These are phyloP conservation scores for Ustilago trichophora DNA, from an alignment of 1,284 basidiomycete genomes.

Conservation along the genomic window DNA sequence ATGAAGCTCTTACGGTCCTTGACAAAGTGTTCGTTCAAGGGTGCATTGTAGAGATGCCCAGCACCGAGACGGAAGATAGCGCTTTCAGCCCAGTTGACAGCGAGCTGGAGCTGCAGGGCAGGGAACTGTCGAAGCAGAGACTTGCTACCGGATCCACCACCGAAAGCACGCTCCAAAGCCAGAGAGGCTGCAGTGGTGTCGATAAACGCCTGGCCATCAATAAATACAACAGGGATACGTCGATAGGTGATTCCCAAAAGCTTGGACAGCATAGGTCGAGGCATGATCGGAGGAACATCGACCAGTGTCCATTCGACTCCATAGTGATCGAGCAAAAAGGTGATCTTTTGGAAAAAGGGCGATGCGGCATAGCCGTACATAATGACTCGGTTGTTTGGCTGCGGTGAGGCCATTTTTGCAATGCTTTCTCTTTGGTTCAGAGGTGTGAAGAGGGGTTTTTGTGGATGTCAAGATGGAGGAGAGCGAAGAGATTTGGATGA, in stretches of 20 bases:
- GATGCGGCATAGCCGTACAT: conserved; percentile 44
- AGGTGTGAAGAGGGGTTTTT: too few species aligned
- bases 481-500: neutral
- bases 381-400: conserved; percentile 30
- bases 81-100: conserved; percentile 35
- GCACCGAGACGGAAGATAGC: conserved; percentile 25
- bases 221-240: conserved; percentile 37
- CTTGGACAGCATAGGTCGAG: conserved; percentile 30
- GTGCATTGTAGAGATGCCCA: conserved; percentile 34
- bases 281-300: conserved; percentile 36
- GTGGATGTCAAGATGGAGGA: too few species aligned
- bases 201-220: conserved; percentile 41
- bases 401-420: conserved; percentile 8
- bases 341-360: conserved; percentile 45
- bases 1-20: conserved; percentile 32
- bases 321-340: conserved; percentile 32
- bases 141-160: conserved; percentile 1
- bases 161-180: conserved; percentile 34
- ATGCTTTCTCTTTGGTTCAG: neutral
- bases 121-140: conserved; percentile 16
- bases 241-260: conserved; percentile 46
- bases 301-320: conserved; percentile 32
- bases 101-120: conserved; percentile 31
- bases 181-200: conserved; percentile 34
- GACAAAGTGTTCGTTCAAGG: conserved; percentile 21